Conservation (phyloP, 1,284 basidiomycete genomes). For the Rhizopogon parksii region DNA sequence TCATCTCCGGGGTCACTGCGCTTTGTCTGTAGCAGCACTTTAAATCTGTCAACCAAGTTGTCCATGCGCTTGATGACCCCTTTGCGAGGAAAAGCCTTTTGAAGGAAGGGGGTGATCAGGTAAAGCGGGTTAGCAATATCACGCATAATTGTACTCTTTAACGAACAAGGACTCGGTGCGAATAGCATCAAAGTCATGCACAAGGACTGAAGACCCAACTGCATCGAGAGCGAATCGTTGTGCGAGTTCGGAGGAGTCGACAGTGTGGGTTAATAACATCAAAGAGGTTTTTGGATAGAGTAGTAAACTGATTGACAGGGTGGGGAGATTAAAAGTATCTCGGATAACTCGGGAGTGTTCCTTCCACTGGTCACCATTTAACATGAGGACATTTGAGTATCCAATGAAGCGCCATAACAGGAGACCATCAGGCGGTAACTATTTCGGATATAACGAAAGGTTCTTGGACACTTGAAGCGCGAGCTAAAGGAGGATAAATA, state of each 20-base stretch:
- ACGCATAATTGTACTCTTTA: constrained; percentile 28
- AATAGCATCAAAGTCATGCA: constrained; percentile 31
- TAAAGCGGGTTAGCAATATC: constrained; percentile 27
- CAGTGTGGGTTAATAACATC: constrained; percentile 14
- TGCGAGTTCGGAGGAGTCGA: constrained; percentile 24
- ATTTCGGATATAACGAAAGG: constrained; percentile 1
- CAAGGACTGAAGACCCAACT: constrained; percentile 28
- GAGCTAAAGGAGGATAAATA: not conserved
- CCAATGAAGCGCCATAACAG: constrained; percentile 7
- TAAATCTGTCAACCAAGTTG: not conserved
- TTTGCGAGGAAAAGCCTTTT: constrained; percentile 25
- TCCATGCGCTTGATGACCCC: constrained; percentile 11
- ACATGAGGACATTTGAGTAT: constrained; percentile 5
- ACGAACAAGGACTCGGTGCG: constrained; percentile 26
- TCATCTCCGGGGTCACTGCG: constrained; percentile 25
- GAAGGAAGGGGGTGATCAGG: constrained; percentile 25
- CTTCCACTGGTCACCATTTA: constrained; percentile 18
- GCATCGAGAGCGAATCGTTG: constrained; percentile 27
- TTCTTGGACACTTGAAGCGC: not conserved
- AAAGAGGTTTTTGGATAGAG: constrained; percentile 20
- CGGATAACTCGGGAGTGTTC: constrained; percentile 23
- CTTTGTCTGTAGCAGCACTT: constrained; percentile 1
- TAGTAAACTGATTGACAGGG: constrained; percentile 24
- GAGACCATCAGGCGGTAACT: not conserved
- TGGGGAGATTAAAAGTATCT: constrained; percentile 21